Evolutionary conservation across 495 filamentous ascomycete species (phyloP), one percentile per base, ranked within the genome.

Genomic region (Neurospora sp.): DNA sequence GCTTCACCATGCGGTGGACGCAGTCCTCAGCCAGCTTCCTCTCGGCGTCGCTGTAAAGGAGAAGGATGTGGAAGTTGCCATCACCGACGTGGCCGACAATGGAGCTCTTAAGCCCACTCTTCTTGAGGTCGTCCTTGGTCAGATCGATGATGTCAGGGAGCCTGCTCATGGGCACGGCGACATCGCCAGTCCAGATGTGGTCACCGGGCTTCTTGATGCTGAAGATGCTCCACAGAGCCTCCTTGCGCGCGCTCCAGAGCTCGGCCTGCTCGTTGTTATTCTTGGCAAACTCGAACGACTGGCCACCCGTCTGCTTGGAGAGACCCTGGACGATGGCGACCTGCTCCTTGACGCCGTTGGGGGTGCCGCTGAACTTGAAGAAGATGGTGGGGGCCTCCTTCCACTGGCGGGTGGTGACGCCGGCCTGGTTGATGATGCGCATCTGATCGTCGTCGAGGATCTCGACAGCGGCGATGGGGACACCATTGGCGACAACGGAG

Each of bases 391-490:
- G 94, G 20, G 88, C 88, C 74, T 92, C 90, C 74, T 87, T 89
- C 93, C 94, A 97, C 10, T 78, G 80, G 70, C 90, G 89, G 8
- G 85, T 84, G 0, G 94, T 97, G 70, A 85, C 87, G 73, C 93
- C 93, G 6, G 90, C 89, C 59, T 85, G 79, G 82, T 98, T 98
- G 83, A 98, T 94, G 75, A 93, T 93, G 73, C 88, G 87, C 95
- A 98, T 98, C 83, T 97, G 93, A 39, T 94, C 91, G 77, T 98
- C 94, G 81, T 98, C 95, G 48, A 98, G 83, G 54, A 98, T 90
- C 81, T 98, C 95, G 80, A 98, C 90, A 10, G 94, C 94, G 23
- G 93, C 93, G 23, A 98, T 90, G 0, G 91, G 92, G 27, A 97
- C 86, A 71, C 94, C 94, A 46, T 91, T 89, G 27, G 88, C 88